A percentile compares a stretch with the other conserved stretches of the same genome.
These are phyloP conservation scores for Citeromyces nyonsensis DNA, from an alignment of 805 yeast genomes.

Conservation along the genomic window DNA sequence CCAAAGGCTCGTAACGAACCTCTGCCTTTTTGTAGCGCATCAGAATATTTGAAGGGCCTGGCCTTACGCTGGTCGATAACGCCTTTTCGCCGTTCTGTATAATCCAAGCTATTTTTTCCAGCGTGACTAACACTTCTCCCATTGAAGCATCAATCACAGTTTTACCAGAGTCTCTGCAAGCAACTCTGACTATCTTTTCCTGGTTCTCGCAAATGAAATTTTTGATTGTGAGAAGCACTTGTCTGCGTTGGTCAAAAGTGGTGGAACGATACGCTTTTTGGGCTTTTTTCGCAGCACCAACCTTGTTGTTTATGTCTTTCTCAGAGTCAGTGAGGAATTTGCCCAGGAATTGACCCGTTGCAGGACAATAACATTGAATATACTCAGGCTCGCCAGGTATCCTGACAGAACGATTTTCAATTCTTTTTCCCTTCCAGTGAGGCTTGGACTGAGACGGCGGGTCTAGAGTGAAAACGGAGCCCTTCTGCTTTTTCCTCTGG, in stretches of 20 bases:
- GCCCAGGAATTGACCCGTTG: constrained; percentile 85
- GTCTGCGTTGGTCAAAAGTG: constrained; percentile 48
- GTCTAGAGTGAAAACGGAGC: constrained; percentile 32
- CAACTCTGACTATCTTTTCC: constrained; percentile 75
- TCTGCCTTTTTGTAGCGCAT: constrained; percentile 89
- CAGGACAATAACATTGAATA: constrained; percentile 88
- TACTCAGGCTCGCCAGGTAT: constrained; percentile 46
- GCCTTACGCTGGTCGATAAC: constrained; percentile 55
- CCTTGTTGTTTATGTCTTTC: constrained; percentile 55
- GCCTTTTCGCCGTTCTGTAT: constrained; percentile 67
- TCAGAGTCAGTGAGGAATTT: constrained; percentile 46
- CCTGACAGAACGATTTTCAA: constrained; percentile 44
- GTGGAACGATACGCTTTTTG: constrained; percentile 37
- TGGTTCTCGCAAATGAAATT: constrained; percentile 70
- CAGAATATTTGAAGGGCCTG: constrained; percentile 77
- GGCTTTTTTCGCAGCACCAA: constrained; percentile 35
- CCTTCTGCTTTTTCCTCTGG: constrained; percentile 7
- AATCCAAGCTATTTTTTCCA: constrained; percentile 88
- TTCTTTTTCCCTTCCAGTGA: constrained; percentile 83
- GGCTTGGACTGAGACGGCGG: constrained; percentile 70
- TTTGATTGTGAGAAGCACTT: constrained; percentile 54
- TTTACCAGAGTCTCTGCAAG: constrained; percentile 94
- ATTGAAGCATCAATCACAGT: constrained; percentile 90
- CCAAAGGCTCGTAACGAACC: constrained; percentile 85
- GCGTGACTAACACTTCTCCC: constrained; percentile 92